Conservation (phyloP, 352 stramenopile genomes). For the Phytophthora nicotianae region DNA sequence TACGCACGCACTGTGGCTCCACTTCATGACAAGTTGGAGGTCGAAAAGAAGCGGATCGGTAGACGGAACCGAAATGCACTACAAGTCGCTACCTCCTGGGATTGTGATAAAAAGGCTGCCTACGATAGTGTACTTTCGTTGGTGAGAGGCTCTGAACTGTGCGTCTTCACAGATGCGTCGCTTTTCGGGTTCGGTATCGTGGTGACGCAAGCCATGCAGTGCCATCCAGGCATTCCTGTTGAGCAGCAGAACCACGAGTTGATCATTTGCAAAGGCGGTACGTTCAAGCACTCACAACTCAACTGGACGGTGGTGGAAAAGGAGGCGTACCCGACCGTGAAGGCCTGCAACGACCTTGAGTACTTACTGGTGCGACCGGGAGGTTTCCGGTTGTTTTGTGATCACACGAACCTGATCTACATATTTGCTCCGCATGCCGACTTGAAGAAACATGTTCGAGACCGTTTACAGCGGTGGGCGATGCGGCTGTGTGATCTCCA, state of each 20-base stretch:
- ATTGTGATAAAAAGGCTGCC: background rate
- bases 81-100: background rate
- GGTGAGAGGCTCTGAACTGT: background rate
- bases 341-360: conserved; percentile 1
- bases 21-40: background rate
- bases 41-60: background rate
- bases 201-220: background rate
- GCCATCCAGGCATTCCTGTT: background rate
- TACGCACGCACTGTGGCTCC: background rate
- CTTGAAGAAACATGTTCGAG: background rate
- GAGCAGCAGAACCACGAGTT: background rate
- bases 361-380: background rate
- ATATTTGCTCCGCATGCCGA: background rate
- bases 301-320: conserved; percentile 7
- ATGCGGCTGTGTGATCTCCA: background rate
- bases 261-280: conserved; percentile 6
- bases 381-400: background rate
- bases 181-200: background rate
- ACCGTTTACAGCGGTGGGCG: background rate
- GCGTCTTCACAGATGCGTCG: background rate
- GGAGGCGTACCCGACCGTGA: conserved; percentile 1
- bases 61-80: background rate
- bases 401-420: background rate
- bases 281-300: background rate
- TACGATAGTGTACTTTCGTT: background rate